Base-by-base conservation (phyloP, 257 asterid species). In the Asclepias syriaca region DNA sequence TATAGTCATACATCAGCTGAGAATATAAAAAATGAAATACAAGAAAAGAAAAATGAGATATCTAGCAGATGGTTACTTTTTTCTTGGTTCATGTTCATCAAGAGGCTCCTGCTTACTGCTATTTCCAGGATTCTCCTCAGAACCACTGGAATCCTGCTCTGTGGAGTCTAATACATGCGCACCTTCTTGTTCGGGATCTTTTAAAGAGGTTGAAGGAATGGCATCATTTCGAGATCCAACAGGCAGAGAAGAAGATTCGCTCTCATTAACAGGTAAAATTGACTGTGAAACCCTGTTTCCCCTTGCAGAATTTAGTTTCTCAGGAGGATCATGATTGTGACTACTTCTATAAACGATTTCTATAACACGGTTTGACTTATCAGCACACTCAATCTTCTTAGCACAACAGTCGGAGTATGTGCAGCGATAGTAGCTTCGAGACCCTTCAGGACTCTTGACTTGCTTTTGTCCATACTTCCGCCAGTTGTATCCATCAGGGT, bases 391-490 rank as follows among this genome's bases (percentile, higher is more conserved):
- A n/a, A 89, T 87, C 86, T 90, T 93, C 87, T 90, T 89, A 73
- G 98, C 96, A 63, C 27, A 77, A 72, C 96, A 93, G 70, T 93
- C 89, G 1, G 90, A 84, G 78, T 84, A 79, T 58, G 95, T 89
- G 89, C 98, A 93, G 85, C 96, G 82, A 85, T 93, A 90, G 78
- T 90, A 93, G 85, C 98, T 93, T 63, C 97, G 88, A 75, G 92
- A 89, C 75, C 98, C 98, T 83, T 86, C 90, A 57, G 97, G 98
- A 84, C 92, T 87, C 90, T 90, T 93, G 74, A 93, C 97, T 87
- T 88, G 96, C 90, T 93, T 93, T 74, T 93, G 96, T 77, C 97
- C 98, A 79, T 93, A 93, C 85, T 93, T 93, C 76, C 97, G 88
- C 98, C 97, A 93, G 79, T 93, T 93, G 84, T 82, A 93, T 79